A percentile compares a stretch with the other conserved stretches of the same genome.
Conservation (phyloP, 108 stramenopile genomes). For the Fragilaria radians region DNA sequence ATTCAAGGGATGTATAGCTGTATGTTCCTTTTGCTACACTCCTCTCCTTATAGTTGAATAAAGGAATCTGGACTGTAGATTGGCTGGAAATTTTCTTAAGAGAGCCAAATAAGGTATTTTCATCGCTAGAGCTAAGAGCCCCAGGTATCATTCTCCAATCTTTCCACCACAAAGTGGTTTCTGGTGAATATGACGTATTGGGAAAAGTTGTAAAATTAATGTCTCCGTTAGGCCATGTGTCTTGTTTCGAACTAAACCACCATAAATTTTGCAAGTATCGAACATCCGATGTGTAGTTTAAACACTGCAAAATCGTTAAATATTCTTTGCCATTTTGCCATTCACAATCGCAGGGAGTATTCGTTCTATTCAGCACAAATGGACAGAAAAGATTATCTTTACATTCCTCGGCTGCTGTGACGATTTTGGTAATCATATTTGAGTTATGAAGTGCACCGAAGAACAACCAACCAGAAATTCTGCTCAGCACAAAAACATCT, state of each 20-base stretch:
- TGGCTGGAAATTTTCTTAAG: conserved; percentile 7
- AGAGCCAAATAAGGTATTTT: conserved; percentile 18
- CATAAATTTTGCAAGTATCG: conserved; percentile 18
- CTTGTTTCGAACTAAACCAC: conserved; percentile 15
- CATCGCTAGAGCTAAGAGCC: conserved; percentile 3
- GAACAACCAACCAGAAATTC: conserved; percentile 32
- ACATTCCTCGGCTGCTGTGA: conserved; percentile 29
- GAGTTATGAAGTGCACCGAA: conserved; percentile 27
- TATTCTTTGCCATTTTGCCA: conserved; percentile 21
- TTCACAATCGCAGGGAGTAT: conserved; percentile 28
- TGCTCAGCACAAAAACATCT: conserved; percentile 25
- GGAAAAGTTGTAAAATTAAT: conserved; percentile 19
- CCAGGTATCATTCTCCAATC: conserved; percentile 18
- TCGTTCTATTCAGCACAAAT: conserved; percentile 1
- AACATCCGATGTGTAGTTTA: conserved; percentile 4
- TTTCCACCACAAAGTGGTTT: conserved; percentile 28
- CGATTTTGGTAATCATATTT: conserved; percentile 10
- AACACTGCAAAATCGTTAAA: background rate
- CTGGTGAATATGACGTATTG: conserved; percentile 13
- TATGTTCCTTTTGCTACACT: background rate
- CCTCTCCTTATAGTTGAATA: conserved; percentile 24
- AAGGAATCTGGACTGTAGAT: conserved; percentile 9
- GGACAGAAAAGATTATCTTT: conserved; percentile 12
- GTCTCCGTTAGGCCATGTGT: conserved; percentile 16
- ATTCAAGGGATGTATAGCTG: conserved; percentile 15